Conservation (phyloP, 805 yeast genomes). For the Danielia reshetovae region DNA sequence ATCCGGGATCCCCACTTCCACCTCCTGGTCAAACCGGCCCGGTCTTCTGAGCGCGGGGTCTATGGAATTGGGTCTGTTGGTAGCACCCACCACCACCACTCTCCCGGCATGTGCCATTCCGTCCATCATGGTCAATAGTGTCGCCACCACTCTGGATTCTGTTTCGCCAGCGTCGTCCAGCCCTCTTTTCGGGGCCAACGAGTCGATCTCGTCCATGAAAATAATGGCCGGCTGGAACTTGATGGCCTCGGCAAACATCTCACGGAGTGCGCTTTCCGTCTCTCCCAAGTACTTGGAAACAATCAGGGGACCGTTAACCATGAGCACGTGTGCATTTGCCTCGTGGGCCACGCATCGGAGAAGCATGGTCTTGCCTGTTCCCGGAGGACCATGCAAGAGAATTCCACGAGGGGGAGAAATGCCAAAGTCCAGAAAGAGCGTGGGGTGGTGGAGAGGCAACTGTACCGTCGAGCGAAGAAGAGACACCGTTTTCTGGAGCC, state of each 20-base stretch:
- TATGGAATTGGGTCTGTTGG: constrained; percentile 64
- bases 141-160: constrained; percentile 87
- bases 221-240: constrained; percentile 84
- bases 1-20: constrained; percentile 91
- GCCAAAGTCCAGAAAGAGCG: constrained; percentile 76
- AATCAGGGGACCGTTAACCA: constrained; percentile 86
- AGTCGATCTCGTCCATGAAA: constrained; percentile 90
- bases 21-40: constrained; percentile 85
- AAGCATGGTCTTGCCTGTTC: constrained; percentile 93
- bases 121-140: constrained; percentile 78
- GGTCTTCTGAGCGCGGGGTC: constrained; percentile 79
- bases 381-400: constrained; percentile 94
- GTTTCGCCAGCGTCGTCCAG: constrained; percentile 88
- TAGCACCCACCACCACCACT: constrained; percentile 70
- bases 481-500: constrained; percentile 61
- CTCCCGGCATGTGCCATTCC: constrained; percentile 64
- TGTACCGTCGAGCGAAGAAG: constrained; percentile 64
- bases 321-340: constrained; percentile 75
- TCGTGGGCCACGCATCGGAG: constrained; percentile 78
- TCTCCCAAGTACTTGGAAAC: constrained; percentile 93
- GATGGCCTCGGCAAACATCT: constrained; percentile 78
- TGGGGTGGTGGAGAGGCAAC: constrained; percentile 76
- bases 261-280: constrained; percentile 82
- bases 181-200: constrained; percentile 79
- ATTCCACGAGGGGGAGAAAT: constrained; percentile 91